Conservation (phyloP, 176 grass and related monocot species). For the Tuctoria greenei region DNA sequence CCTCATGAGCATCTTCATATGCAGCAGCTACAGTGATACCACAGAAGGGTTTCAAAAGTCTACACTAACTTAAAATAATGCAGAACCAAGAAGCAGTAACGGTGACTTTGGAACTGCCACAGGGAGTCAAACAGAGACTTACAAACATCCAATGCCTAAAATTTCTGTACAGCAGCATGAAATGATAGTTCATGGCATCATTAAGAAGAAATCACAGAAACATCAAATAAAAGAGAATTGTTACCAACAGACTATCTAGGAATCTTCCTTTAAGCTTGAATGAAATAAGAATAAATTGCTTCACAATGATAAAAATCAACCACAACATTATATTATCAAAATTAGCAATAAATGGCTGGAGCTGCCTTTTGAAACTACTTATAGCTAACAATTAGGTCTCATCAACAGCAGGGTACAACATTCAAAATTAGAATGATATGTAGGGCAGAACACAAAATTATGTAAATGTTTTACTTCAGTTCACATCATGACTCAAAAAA, state of each 20-base stretch:
- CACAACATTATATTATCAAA: background rate
- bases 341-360: conserved; percentile 3
- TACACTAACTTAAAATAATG: background rate
- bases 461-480: background rate
- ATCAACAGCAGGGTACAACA: conserved; percentile 12
- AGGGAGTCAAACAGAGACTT: background rate
- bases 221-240: conserved; percentile 13
- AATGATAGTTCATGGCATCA: background rate
- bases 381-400: background rate
- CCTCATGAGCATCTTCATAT: conserved; percentile 51
- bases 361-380: conserved; percentile 1
- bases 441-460: background rate
- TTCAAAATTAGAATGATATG: conserved; percentile 22
- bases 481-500: background rate
- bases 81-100: background rate
- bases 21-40: conserved; percentile 34
- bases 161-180: conserved; percentile 1
- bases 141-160: background rate
- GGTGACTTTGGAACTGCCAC: background rate
- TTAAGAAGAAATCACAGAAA: background rate
- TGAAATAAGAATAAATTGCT: background rate
- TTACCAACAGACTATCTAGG: background rate
- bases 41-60: background rate
- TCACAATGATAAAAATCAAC: background rate
- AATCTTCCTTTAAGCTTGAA: background rate